Evolutionary conservation across 495 filamentous ascomycete genomes (phyloP).

Genomic region (Aspergillus diversus): DNA sequence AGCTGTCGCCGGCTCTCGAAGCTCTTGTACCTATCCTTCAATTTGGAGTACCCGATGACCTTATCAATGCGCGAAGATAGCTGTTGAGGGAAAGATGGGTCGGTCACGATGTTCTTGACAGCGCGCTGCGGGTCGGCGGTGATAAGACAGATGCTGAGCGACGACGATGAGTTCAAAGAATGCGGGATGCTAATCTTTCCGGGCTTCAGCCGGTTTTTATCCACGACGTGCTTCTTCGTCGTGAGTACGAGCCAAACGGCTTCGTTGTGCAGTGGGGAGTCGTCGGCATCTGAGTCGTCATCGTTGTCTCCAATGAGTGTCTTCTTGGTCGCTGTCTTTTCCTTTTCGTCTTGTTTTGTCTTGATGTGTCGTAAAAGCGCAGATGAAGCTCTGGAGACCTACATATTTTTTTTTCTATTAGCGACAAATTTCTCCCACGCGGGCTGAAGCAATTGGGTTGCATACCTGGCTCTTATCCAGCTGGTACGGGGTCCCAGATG

Average conservation of each 20-base stretch:
- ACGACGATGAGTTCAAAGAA: constrained; percentile 64
- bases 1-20: constrained; percentile 87
- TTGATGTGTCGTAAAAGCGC: constrained; percentile 83
- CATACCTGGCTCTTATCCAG: constrained; percentile 66
- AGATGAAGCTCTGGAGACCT: constrained; percentile 79
- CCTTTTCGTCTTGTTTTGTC: constrained; percentile 59
- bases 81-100: constrained; percentile 72
- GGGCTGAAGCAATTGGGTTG: background rate
- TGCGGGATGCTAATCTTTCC: constrained; percentile 67
- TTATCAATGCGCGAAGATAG: constrained; percentile 74
- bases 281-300: constrained; percentile 50
- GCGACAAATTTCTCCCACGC: background rate
- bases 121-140: constrained; percentile 82
- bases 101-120: constrained; percentile 84
- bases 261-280: constrained; percentile 53
- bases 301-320: constrained; percentile 70
- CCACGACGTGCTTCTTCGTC: constrained; percentile 85
- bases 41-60: constrained; percentile 80
- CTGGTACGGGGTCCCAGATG: constrained; percentile 63
- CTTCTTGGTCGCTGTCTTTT: constrained; percentile 63
- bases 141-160: constrained; percentile 78
- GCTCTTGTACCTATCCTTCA: constrained; percentile 81
- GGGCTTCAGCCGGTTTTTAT: constrained; percentile 79
- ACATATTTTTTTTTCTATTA: constrained; percentile 20
- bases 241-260: constrained; percentile 84